A percentile compares a stretch with the other conserved stretches of the same genome.
Evolutionary conservation across 108 stramenopile genomes (phyloP).

Genomic region (Cyclotella baltica): DNA sequence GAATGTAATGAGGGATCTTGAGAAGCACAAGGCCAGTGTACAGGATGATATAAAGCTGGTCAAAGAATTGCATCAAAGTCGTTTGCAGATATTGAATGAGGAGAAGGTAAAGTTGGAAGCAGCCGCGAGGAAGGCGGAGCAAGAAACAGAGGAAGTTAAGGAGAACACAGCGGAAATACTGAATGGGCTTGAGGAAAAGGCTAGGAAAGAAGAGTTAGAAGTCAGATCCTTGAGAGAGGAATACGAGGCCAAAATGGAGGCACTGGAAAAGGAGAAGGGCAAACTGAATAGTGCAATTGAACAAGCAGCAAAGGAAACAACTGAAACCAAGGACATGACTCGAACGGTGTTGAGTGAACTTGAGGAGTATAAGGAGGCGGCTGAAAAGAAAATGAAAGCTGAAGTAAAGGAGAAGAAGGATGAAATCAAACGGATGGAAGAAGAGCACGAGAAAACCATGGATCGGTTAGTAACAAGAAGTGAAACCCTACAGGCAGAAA

Average conservation of each 20-base stretch:
- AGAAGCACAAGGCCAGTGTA: slow-evolving; percentile 1
- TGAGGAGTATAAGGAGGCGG: background rate
- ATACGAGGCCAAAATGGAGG: background rate
- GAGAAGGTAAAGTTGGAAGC: slow-evolving; percentile 4
- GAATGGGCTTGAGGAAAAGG: background rate
- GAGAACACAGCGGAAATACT: background rate
- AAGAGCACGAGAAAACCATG: slow-evolving; percentile 8
- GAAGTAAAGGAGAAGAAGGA: background rate
- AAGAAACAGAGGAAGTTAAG: background rate
- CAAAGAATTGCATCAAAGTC: background rate
- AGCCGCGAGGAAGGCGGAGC: background rate
- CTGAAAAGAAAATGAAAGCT: slow-evolving; percentile 2
- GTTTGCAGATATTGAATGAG: background rate
- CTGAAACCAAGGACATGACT: slow-evolving; percentile 9
- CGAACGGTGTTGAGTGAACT: slow-evolving; percentile 8
- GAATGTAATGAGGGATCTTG: background rate
- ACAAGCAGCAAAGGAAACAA: slow-evolving; percentile 3
- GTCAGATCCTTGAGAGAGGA: background rate
- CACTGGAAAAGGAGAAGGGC: background rate
- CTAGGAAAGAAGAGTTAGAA: background rate
- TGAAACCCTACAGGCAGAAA: slow-evolving; percentile 4
- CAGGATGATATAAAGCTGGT: background rate
- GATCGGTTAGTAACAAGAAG: background rate
- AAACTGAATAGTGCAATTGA: background rate
- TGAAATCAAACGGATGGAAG: slow-evolving; percentile 6